Conservation (phyloP, 2,329 filamentous ascomycete species). For the Nigrospora oryzae region DNA sequence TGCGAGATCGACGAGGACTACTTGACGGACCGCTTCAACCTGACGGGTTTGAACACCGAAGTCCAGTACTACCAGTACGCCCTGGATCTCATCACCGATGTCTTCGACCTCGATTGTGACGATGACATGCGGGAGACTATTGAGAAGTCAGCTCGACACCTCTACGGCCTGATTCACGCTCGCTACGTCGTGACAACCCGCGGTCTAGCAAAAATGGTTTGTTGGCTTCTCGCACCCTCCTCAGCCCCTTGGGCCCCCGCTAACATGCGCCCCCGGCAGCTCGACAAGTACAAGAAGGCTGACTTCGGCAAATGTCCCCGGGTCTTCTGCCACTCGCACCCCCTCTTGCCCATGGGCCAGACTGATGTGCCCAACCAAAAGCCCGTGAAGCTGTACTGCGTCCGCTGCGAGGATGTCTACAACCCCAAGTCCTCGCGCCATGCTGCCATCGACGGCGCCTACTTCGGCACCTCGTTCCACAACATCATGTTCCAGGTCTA, state of each 20-base stretch:
- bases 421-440: conserved; percentile 95
- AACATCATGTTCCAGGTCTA: conserved; percentile 99
- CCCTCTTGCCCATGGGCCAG: conserved; percentile 88
- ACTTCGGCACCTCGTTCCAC: conserved; percentile 97
- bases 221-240: conserved; percentile 12
- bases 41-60: conserved; percentile 93
- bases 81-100: conserved; percentile 91
- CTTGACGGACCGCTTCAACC: conserved; percentile 93
- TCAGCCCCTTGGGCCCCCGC: background rate
- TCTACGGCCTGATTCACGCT: conserved; percentile 93
- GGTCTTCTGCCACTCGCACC: conserved; percentile 89
- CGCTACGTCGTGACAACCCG: conserved; percentile 95
- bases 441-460: conserved; percentile 90
- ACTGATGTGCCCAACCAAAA: conserved; percentile 82
- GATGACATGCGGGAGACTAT: conserved; percentile 98
- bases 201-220: conserved; percentile 91
- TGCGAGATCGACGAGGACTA: conserved; percentile 99
- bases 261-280: conserved; percentile 37
- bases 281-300: conserved; percentile 97
- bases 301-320: conserved; percentile 98
- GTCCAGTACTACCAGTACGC: conserved; percentile 99
- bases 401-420: conserved; percentile 95
- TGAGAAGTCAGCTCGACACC: conserved; percentile 89
- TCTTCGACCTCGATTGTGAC: conserved; percentile 97
- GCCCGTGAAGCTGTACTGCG: conserved; percentile 94